phyloP scores from a whole-genome alignment of 176 grass and related monocot species.

The Pharus latifolius region DNA sequence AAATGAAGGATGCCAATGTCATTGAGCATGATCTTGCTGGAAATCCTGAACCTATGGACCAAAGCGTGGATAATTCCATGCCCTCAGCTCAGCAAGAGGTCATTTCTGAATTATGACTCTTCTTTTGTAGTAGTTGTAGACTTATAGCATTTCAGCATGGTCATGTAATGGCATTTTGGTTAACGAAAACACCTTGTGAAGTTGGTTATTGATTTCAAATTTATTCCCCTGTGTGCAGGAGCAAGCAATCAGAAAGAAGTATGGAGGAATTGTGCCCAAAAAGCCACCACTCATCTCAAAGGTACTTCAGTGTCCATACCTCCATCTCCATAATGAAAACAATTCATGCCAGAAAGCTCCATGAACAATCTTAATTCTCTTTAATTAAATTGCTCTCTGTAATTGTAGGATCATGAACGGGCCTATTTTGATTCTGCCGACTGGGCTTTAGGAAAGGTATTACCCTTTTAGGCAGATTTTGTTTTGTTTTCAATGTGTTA shows the following conservation, averaged over 20 bases:
- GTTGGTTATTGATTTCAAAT: background rate
- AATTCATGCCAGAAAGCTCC: background rate
- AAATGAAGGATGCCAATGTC: conserved; percentile 21
- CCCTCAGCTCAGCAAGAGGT: conserved; percentile 77
- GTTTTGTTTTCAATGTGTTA: background rate
- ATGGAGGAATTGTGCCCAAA: conserved; percentile 78
- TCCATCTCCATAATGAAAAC: conserved; percentile 5
- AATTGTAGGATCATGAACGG: conserved; percentile 72
- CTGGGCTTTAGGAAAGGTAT: conserved; percentile 91
- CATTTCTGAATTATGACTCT: conserved; percentile 2
- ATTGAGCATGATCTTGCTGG: background rate
- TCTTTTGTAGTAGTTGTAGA: background rate
- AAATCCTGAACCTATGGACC: conserved; percentile 51
- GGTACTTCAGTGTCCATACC: conserved; percentile 18
- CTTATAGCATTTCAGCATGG: background rate
- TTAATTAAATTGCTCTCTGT: conserved; percentile 7
- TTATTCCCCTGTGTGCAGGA: conserved; percentile 37
- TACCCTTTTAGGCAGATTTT: background rate
- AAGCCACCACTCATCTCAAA: conserved; percentile 90
- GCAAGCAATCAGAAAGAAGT: conserved; percentile 77
- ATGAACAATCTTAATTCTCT: background rate
- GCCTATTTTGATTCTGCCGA: conserved; percentile 95
- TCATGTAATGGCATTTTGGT: background rate
- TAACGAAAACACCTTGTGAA: background rate
- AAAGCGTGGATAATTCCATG: conserved; percentile 46